Conservation (phyloP, 805 yeast species). For the Metschnikowia santaceciliae region DNA sequence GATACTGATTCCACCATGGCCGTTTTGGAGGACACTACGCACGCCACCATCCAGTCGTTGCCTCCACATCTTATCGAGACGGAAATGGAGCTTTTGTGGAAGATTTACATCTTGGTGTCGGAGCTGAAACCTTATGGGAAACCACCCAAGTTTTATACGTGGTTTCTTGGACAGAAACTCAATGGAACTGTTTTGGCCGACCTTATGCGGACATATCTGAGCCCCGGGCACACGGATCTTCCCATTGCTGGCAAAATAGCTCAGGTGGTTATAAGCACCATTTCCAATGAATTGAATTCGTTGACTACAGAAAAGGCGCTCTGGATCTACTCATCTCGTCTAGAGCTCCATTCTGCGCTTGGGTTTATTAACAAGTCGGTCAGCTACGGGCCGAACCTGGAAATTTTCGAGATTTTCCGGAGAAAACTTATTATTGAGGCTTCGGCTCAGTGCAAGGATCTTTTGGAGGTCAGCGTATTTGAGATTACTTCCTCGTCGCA, state of each 20-base stretch:
- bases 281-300: constrained; percentile 33
- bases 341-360: constrained; percentile 38
- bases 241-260: background rate
- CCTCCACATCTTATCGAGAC: constrained; percentile 27
- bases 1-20: constrained; percentile 46
- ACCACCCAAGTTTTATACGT: constrained; percentile 21
- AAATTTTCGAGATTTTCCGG: constrained; percentile 42
- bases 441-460: constrained; percentile 48
- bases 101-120: constrained; percentile 45
- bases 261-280: constrained; percentile 20
- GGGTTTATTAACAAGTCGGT: constrained; percentile 2
- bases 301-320: constrained; percentile 19
- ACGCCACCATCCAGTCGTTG: constrained; percentile 38
- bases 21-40: constrained; percentile 45
- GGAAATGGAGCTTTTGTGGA: constrained; percentile 42
- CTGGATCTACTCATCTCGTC: constrained; percentile 32
- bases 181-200: background rate
- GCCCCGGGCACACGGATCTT: background rate
- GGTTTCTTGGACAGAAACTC: constrained; percentile 9
- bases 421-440: constrained; percentile 48
- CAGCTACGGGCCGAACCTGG: constrained; percentile 11
- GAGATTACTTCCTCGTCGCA: constrained; percentile 38
- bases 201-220: background rate
- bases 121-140: constrained; percentile 27
- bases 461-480: constrained; percentile 45